Evolutionary conservation across 1,284 basidiomycete genomes (phyloP), one percentile per base, ranked within the genome.

Genomic region (Microbotryum saponariae): DNA sequence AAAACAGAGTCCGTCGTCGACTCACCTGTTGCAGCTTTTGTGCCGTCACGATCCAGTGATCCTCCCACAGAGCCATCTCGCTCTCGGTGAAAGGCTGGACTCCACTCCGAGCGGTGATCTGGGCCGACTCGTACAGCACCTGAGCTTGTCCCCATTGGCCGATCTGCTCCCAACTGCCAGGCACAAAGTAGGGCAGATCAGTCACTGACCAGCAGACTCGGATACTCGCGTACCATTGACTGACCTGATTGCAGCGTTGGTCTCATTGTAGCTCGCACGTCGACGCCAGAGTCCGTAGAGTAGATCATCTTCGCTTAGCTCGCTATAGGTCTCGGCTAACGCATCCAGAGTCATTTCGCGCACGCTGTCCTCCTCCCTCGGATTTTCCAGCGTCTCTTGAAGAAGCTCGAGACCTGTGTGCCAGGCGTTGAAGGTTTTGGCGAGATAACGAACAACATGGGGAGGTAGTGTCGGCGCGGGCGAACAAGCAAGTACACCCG

Each of bases 11-110:
- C 5, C 21, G 9, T 20, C 18, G 50, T 20, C 18, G 50, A 54
- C 71, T 51, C 49, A 73, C 72, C 63, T 73, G 88, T 75, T 98
- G 96, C 29, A 99, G 79, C 77, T 98, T 98, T 76, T 96, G 90
- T 0, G 92, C 88, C 5, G 93, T 85, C 20, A 96, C 79, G 64
- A 98, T 89, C 96, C 97, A 99, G 76, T 99, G 96, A 74, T 99
- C 97, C 75, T 98, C 96, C 96, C 96, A 99, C 21, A 99, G 79
- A 71, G 89, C 91, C 75, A 96, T 98, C 76, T 99, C 96, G 7
- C 88, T 83, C 76, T 99, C 96, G 44, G 89, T 88, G 78, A 96
- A 98, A 1, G 92, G 86, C 53, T 97, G 84, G 16, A 66, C 64
- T 9, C 91, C 90, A 14, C 84, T 81, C 51, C 92, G 83, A 6